These are phyloP conservation scores for Pyrrhoderma noxium DNA, from an alignment of 1,284 basidiomycete species.

Conservation along the genomic window DNA sequence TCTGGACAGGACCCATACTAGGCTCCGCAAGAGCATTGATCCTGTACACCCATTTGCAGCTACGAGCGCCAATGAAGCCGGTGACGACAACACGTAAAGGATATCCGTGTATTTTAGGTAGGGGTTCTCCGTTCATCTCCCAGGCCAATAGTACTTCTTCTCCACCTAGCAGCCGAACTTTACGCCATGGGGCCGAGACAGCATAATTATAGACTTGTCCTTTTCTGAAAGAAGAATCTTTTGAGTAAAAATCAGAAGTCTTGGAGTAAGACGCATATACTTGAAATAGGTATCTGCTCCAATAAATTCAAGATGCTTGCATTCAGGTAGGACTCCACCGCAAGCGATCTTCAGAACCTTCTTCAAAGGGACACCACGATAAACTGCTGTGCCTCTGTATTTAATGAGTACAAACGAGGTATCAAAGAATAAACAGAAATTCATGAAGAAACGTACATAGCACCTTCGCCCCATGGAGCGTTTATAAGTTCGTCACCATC, in stretches of 20 bases:
- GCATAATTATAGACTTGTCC: conserved; percentile 46
- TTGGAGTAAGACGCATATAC: conserved; percentile 24
- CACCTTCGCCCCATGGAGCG: conserved; percentile 50
- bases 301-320: conserved; percentile 47
- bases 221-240: conserved; percentile 31
- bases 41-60: conserved; percentile 49
- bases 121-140: conserved; percentile 51
- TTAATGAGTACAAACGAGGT: no score
- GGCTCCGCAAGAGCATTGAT: conserved; percentile 45
- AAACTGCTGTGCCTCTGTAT: conserved; percentile 34
- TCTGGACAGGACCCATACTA: conserved; percentile 46
- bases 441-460: conserved; percentile 38
- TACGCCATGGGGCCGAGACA: conserved; percentile 47
- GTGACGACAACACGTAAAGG: conserved; percentile 47
- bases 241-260: background rate
- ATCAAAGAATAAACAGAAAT: background rate
- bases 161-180: conserved; percentile 33
- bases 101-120: conserved; percentile 49
- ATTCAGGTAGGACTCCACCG: conserved; percentile 42
- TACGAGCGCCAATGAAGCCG: conserved; percentile 53
- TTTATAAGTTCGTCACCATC: conserved; percentile 52
- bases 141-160: conserved; percentile 51
- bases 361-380: conserved; percentile 46
- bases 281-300: conserved; percentile 56
- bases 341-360: conserved; percentile 47